Evolutionary conservation across 495 filamentous ascomycete genomes (phyloP), one percentile per base, ranked within the genome.

Genomic region (Lentithecium fluviatile): DNA sequence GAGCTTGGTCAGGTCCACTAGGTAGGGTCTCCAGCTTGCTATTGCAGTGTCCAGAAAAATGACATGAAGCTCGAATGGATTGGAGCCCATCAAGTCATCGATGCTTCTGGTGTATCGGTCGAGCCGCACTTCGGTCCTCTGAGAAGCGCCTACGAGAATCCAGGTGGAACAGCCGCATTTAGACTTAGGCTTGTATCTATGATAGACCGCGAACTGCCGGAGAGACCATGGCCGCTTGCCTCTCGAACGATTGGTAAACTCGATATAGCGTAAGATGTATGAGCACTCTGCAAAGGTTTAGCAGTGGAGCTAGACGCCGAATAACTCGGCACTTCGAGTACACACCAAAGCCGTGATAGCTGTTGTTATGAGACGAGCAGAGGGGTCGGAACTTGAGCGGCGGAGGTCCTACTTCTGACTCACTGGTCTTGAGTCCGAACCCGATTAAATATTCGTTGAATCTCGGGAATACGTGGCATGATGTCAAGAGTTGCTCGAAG

Each of bases 1-100:
- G 12, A 23, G 45, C 34, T 36, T 43, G 11, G 55, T 58, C 2
- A 58, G 32, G 20, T 50, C 32, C 3, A 49, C 55, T 12, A 58
- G 17, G 26, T 58, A 58, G 15, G 26, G 45, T 43, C 49, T 29
- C 49, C 47, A 61, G 32, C 49, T 53, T 36, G 36, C 47, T 19
- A 61, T 52, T 20, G 47, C 48, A 34, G 50, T 61, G 34, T 61
- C 49, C 6, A 61, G 49, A 38, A 61, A 61, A 15, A 61, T 61
- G 8, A 53, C 49, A 15, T 61, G 58, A 6, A 61, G 20, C 29
- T 61, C 58, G 26, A 61, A 61, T 12, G 58, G 58, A 37, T 61
- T 61, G 1, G 50, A 34, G 1, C 32, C 48, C 12, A 21, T 21
- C 20, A 54, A 21, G 45, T 53, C 38, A 4, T 45, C 26, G 45